These are phyloP conservation scores for Davidsoniella eucalypti DNA, from an alignment of 2,329 filamentous ascomycete genomes.

Conservation along the genomic window DNA sequence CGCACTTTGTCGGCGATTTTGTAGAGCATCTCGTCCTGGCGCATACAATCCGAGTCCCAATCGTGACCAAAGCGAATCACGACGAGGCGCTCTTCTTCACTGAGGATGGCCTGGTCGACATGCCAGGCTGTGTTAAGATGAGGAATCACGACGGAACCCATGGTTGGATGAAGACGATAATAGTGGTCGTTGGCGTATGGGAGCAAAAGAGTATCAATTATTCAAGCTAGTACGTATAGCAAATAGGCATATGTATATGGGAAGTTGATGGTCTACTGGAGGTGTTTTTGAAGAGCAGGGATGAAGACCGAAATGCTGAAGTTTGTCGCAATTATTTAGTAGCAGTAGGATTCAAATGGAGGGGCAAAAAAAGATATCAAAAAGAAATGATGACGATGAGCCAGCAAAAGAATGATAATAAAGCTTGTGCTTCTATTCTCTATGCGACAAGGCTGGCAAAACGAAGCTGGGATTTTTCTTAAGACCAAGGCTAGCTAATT, in stretches of 20 bases:
- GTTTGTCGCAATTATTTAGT: no score
- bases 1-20: conserved; percentile 85
- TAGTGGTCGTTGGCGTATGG: not conserved
- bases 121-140: conserved; percentile 91
- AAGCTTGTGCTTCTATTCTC: no score
- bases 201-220: no score
- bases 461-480: no score
- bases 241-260: not conserved
- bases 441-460: no score
- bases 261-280: not conserved
- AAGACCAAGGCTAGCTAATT: no score
- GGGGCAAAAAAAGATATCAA: no score
- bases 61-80: conserved; percentile 89
- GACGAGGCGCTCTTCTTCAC: conserved; percentile 80
- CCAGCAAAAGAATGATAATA: no score
- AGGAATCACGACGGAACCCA: conserved; percentile 79
- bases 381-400: no score
- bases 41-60: conserved; percentile 52
- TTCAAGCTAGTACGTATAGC: not conserved
- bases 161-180: conserved; percentile 16
- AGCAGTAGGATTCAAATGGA: no score
- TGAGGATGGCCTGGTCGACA: conserved; percentile 88
- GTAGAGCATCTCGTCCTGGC: conserved; percentile 50
- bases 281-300: no score
- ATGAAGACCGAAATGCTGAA: no score